Percentiles rank a stretch among this genome's conserved stretches.
Conservation (phyloP, 2,329 filamentous ascomycete genomes). For the Xylariales sp. region DNA sequence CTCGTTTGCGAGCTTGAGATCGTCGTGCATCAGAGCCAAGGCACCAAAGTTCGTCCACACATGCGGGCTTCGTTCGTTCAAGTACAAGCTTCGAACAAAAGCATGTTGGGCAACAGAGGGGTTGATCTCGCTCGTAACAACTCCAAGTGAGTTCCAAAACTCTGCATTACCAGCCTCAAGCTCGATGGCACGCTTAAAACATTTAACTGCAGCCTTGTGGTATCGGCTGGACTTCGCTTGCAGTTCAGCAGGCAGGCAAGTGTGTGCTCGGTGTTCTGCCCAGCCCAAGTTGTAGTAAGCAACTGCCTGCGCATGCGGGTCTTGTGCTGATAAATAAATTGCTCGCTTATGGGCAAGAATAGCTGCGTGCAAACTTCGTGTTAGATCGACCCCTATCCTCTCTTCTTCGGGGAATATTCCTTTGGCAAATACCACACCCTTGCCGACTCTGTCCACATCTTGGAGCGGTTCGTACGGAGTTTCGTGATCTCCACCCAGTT, state of each 20-base stretch:
- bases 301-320: slow-evolving; percentile 87
- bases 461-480: slow-evolving; percentile 57
- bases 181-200: slow-evolving; percentile 95
- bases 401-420: slow-evolving; percentile 43
- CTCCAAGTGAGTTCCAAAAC: slow-evolving; percentile 95
- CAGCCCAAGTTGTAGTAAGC: slow-evolving; percentile 96
- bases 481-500: slow-evolving; percentile 43
- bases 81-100: slow-evolving; percentile 84
- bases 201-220: slow-evolving; percentile 76
- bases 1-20: slow-evolving; percentile 80
- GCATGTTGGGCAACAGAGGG: slow-evolving; percentile 88
- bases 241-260: slow-evolving; percentile 50
- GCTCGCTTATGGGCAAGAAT: slow-evolving; percentile 87
- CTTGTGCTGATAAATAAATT: slow-evolving; percentile 65
- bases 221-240: slow-evolving; percentile 62
- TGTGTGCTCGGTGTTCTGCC: slow-evolving; percentile 81
- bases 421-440: slow-evolving; percentile 38
- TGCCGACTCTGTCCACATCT: slow-evolving; percentile 62
- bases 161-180: slow-evolving; percentile 90
- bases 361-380: slow-evolving; percentile 61
- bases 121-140: slow-evolving; percentile 82
- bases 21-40: slow-evolving; percentile 79
- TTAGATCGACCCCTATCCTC: slow-evolving; percentile 44
- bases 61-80: slow-evolving; percentile 82
- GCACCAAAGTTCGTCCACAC: slow-evolving; percentile 90